phyloP scores from a whole-genome alignment of 345 rosid genomes.

The Draba incana region DNA sequence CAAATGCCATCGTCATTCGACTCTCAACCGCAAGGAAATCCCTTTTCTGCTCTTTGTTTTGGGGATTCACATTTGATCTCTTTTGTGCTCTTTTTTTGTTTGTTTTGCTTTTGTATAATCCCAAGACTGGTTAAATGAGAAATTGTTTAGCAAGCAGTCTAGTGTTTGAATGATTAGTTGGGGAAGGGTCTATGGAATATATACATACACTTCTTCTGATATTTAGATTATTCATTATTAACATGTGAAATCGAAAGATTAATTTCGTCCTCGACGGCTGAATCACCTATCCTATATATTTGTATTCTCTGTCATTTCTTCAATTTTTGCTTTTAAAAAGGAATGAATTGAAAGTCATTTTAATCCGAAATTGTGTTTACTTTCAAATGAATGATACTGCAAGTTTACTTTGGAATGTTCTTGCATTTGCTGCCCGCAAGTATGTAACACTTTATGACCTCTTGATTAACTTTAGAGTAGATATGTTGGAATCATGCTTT shows the following conservation, averaged over 20 bases:
- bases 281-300: too few relatives aligned
- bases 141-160: too few relatives aligned
- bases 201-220: too few relatives aligned
- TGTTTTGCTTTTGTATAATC: constrained; percentile 19
- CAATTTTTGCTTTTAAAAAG: background rate
- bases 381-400: too few relatives aligned
- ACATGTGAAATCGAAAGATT: too few relatives aligned
- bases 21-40: constrained; percentile 17
- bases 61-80: constrained; percentile 17
- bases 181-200: too few relatives aligned
- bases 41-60: constrained; percentile 27
- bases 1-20: constrained; percentile 15
- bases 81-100: constrained; percentile 22
- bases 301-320: too few relatives aligned
- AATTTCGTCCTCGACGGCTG: too few relatives aligned
- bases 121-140: constrained; percentile 13
- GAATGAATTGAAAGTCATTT: background rate
- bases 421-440: constrained; percentile 97
- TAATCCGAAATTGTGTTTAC: too few relatives aligned
- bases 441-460: constrained; percentile 33
- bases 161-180: too few relatives aligned
- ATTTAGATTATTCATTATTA: too few relatives aligned
- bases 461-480: background rate
- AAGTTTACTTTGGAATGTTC: constrained; percentile 43
- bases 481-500: background rate